These are phyloP conservation scores for Pseudocercospora ulei DNA, from an alignment of 2,329 filamentous ascomycete genomes.

Conservation along the genomic window DNA sequence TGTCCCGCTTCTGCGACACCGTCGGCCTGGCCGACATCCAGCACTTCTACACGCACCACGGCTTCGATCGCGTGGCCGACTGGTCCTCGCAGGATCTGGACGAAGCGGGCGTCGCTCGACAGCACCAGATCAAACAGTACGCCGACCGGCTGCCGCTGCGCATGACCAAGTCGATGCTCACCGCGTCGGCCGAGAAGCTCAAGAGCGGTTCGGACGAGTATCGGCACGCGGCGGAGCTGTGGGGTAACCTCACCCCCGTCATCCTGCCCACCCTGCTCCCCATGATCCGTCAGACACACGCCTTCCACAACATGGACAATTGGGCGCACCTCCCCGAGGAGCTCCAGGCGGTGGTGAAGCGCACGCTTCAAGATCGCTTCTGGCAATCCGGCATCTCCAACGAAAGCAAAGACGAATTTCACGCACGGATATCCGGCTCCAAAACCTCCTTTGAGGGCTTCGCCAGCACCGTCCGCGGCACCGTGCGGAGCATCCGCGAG, in stretches of 20 bases:
- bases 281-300: constrained; percentile 79
- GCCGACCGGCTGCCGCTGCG: constrained; percentile 68
- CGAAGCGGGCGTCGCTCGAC: constrained; percentile 65
- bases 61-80: constrained; percentile 66
- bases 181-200: constrained; percentile 81
- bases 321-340: constrained; percentile 70
- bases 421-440: constrained; percentile 78
- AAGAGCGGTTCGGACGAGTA: constrained; percentile 64
- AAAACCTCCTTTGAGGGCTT: constrained; percentile 86
- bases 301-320: constrained; percentile 75
- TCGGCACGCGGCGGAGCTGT: constrained; percentile 66
- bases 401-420: constrained; percentile 94
- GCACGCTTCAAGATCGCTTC: constrained; percentile 86
- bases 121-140: constrained; percentile 66
- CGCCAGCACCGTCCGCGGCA: constrained; percentile 81
- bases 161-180: constrained; percentile 82
- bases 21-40: constrained; percentile 73
- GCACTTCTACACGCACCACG: constrained; percentile 62
- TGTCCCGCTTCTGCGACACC: constrained; percentile 67
- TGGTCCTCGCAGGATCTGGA: constrained; percentile 75
- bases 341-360: constrained; percentile 64
- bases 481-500: constrained; percentile 81
- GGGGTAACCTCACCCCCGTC: constrained; percentile 69
- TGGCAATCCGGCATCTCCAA: constrained; percentile 97
- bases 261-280: constrained; percentile 81